Base-by-base conservation (phyloP, 345 rosid species). In the Isatis tinctoria region DNA sequence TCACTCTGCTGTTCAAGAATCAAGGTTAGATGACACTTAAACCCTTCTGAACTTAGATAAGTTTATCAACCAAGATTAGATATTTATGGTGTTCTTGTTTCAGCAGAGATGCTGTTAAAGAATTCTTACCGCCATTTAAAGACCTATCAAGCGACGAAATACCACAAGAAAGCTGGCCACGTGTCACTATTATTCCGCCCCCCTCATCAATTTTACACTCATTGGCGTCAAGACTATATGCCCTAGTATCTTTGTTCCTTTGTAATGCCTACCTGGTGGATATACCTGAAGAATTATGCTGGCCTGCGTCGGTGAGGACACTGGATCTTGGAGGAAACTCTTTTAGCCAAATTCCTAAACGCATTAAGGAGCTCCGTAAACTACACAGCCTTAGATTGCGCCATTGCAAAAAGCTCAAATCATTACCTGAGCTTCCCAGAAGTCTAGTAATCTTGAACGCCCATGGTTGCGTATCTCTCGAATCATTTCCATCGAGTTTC, bases 341-440 rank as follows among this genome's bases (percentile, higher is more conserved):
- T 65, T 79, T 79, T 32, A 73, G 59, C 45, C 43, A 35, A 22
- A 49, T 70, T 49, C 79, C 82, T 41, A 4, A 52, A 35, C 70
- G 40, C 39, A 43, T 79, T 22, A 79, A 65, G 35, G 65, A 70
- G 45, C 60, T 79, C 24, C 10, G 20, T 24, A 60, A 35, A 37
- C 36, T 79, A 35, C 66, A 52, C 22, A 32, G 6, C 27, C 73
- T 79, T 13, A 16, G 11, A 17, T 41, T 75, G 10, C 37, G 60
- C 9, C 37, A 70, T 60, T 79, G 79, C 66, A 70, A 36, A 51
- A 59, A 60, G 6, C 76, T 79, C 30, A 59, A 0, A 20, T 65
- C 70, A 6, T 26, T 75, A 27, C 73, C 79, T 6, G 82, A 70
- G 65, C 69, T 74, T 35, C 82, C 82, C 0, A 8, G 13, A 33